phyloP scores from a whole-genome alignment of 106 monocot species.

The Chionographis japonica region DNA sequence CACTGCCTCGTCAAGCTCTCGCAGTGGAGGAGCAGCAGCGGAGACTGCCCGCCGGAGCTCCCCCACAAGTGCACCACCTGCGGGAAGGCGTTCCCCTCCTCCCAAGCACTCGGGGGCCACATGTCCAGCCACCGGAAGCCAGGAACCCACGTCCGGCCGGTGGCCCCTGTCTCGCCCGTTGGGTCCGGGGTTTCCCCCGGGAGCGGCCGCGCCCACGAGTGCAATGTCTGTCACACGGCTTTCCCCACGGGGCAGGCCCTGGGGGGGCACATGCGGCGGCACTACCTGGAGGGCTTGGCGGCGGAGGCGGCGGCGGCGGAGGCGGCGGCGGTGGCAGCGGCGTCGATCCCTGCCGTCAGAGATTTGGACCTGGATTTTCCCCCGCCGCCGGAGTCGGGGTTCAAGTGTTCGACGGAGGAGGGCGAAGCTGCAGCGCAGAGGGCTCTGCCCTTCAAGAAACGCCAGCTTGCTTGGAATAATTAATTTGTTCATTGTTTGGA shows the following conservation, averaged over 20 bases:
- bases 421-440: too few relatives aligned
- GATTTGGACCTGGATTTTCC: conserved; percentile 24
- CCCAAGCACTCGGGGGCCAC: conserved; percentile 29
- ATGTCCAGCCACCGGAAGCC: conserved; percentile 32
- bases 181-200: not conserved
- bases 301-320: too few relatives aligned
- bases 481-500: too few relatives aligned
- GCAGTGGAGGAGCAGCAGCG: too few relatives aligned
- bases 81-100: conserved; percentile 13
- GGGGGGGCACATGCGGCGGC: conserved; percentile 26
- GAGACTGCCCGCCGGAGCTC: too few relatives aligned
- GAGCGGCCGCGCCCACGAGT: conserved; percentile 8
- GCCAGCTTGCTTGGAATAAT: too few relatives aligned
- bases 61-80: conserved; percentile 13
- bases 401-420: too few relatives aligned
- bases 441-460: too few relatives aligned
- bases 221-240: conserved; percentile 8
- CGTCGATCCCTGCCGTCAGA: not conserved
- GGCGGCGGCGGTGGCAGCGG: too few relatives aligned
- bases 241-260: conserved; percentile 27
- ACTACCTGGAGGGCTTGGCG: conserved; percentile 16
- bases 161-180: not conserved
- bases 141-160: not conserved
- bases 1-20: too few relatives aligned
- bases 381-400: not conserved